Evolutionary conservation across 257 asterid species (phyloP).

Genomic region (Ocimum tenuiflorum): DNA sequence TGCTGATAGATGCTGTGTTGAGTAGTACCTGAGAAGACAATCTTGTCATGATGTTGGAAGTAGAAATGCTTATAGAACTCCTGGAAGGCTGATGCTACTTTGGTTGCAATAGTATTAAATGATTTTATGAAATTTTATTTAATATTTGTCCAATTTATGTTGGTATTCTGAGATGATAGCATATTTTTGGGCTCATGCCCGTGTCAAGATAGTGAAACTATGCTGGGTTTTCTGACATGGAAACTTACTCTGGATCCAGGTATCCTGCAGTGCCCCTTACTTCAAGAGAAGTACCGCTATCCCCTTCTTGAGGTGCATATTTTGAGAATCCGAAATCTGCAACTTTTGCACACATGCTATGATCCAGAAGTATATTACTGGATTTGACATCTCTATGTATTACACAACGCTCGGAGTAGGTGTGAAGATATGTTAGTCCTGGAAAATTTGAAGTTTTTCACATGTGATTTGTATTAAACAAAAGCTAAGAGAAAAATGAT

Average conservation of each 20-base stretch:
- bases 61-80: not conserved
- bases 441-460: constrained; percentile 17
- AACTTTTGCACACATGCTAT: constrained; percentile 86
- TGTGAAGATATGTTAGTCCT: constrained; percentile 80
- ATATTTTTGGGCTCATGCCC: too few relatives aligned
- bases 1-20: constrained; percentile 71
- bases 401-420: constrained; percentile 66
- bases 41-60: constrained; percentile 2
- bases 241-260: constrained; percentile 72
- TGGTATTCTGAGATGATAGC: too few relatives aligned
- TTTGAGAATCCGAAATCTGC: constrained; percentile 84
- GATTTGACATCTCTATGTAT: constrained; percentile 92
- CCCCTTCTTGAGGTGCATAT: constrained; percentile 91
- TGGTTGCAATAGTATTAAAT: not conserved
- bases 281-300: constrained; percentile 73
- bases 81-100: not conserved
- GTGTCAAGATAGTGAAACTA: too few relatives aligned
- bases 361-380: constrained; percentile 82
- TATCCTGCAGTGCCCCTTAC: constrained; percentile 84
- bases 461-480: not conserved
- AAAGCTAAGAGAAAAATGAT: not conserved
- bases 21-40: constrained; percentile 51
- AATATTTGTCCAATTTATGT: not conserved
- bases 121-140: not conserved
- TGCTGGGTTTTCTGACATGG: not conserved